Evolutionary conservation across 768 basidiomycete genomes (phyloP).

Genomic region (Trametes elegans): DNA sequence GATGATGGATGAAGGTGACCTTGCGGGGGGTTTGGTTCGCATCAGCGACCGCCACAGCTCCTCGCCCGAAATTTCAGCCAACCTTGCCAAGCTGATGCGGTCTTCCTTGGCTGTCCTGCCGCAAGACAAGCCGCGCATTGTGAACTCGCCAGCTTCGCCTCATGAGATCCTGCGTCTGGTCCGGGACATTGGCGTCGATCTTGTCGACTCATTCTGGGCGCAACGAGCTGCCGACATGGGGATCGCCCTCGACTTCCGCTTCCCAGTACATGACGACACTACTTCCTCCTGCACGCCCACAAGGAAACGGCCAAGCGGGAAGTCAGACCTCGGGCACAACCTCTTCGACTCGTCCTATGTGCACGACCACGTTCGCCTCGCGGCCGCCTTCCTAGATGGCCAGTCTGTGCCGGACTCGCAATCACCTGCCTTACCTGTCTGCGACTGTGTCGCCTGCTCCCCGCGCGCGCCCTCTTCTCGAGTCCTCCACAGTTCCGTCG

Average conservation of each 20-base stretch:
- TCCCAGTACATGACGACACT: slow-evolving; percentile 42
- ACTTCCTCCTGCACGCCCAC: slow-evolving; percentile 1
- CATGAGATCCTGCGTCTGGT: slow-evolving; percentile 75
- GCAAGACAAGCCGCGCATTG: slow-evolving; percentile 57
- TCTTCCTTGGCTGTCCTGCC: slow-evolving; percentile 61
- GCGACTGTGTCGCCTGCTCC: slow-evolving; percentile 57
- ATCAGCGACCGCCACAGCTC: slow-evolving; percentile 16
- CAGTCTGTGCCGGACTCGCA: neutral
- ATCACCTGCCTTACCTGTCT: slow-evolving; percentile 27
- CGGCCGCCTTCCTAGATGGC: slow-evolving; percentile 38
- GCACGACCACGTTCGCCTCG: slow-evolving; percentile 57
- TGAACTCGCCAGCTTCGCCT: slow-evolving; percentile 53
- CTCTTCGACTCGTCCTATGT: slow-evolving; percentile 60
- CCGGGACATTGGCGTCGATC: slow-evolving; percentile 62
- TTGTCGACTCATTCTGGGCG: slow-evolving; percentile 76
- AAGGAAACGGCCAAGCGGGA: slow-evolving; percentile 23
- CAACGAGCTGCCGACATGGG: slow-evolving; percentile 66
- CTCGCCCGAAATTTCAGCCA: slow-evolving; percentile 1
- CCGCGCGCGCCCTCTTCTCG: slow-evolving; percentile 36
- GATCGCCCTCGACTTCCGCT: slow-evolving; percentile 75
- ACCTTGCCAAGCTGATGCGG: slow-evolving; percentile 41
- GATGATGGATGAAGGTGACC: neutral
- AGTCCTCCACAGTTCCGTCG: slow-evolving; percentile 47
- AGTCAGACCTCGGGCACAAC: slow-evolving; percentile 64
- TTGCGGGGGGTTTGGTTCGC: neutral